Conservation (phyloP, 305 asterid genomes). For the Euphrasia arctica region DNA sequence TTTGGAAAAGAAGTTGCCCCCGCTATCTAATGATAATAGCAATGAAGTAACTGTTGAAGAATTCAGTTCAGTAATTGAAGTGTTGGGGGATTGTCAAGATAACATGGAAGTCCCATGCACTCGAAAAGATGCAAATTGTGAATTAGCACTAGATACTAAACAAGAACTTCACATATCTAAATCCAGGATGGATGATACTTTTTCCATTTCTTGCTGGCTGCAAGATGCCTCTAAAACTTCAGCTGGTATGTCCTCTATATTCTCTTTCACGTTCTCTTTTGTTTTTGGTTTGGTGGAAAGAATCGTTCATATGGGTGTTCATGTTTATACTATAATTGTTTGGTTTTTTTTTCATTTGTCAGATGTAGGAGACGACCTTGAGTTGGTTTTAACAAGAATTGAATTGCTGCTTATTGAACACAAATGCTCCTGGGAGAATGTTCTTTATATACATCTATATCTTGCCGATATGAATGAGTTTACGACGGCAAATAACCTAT, state of each 20-base stretch:
- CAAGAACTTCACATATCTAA: constrained; percentile 46
- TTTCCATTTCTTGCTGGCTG: constrained; percentile 79
- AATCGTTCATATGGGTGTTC: constrained; percentile 15
- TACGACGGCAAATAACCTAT: constrained; percentile 65
- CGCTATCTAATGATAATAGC: constrained; percentile 35
- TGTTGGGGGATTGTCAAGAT: constrained; percentile 52
- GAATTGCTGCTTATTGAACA: constrained; percentile 55
- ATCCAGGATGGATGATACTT: constrained; percentile 51
- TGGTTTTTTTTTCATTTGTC: constrained; percentile 27
- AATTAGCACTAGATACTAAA: constrained; percentile 32
- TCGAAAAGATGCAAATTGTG: constrained; percentile 30
- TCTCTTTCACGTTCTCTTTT: constrained; percentile 10
- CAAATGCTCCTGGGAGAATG: constrained; percentile 83
- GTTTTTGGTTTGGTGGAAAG: constrained; percentile 8
- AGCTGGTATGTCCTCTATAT: constrained; percentile 43
- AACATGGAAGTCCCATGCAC: constrained; percentile 32
- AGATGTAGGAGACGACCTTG: constrained; percentile 71
- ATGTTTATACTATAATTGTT: constrained; percentile 13
- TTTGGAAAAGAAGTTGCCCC: constrained; percentile 58
- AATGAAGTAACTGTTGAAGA: constrained; percentile 34
- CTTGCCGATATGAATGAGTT: constrained; percentile 78
- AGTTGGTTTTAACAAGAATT: constrained; percentile 53
- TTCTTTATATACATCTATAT: constrained; percentile 82
- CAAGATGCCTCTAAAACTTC: constrained; percentile 57
- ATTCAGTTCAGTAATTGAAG: constrained; percentile 57